Evolutionary conservation across 805 yeast species (phyloP).

Genomic region (Kazachstania taianensis): DNA sequence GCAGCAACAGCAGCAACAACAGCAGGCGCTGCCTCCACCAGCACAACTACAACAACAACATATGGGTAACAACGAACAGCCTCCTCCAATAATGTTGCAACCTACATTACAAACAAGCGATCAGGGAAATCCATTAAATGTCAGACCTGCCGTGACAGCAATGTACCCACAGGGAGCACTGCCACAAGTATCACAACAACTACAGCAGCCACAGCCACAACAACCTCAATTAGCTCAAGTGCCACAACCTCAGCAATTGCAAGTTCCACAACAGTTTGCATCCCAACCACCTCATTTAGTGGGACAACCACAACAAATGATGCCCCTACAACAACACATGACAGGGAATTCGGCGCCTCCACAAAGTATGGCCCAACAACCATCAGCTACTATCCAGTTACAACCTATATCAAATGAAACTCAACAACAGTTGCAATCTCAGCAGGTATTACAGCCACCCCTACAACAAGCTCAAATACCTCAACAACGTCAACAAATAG

Average conservation of each 20-base stretch:
- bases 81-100: conserved; percentile 24
- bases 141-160: conserved; percentile 16
- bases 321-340: conserved; percentile 2
- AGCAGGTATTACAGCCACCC: conserved; percentile 5
- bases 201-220: conserved; percentile 27
- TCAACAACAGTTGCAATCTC: conserved; percentile 2
- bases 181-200: conserved; percentile 21
- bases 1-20: conserved; percentile 5
- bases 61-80: conserved; percentile 3
- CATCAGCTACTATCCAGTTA: too few relatives aligned
- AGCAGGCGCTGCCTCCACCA: conserved; percentile 5
- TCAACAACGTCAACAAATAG: neutral
- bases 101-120: conserved; percentile 26
- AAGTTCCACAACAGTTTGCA: conserved; percentile 19
- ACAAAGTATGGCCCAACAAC: neutral
- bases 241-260: conserved; percentile 20
- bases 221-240: conserved; percentile 13
- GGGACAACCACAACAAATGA: conserved; percentile 6
- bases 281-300: conserved; percentile 9
- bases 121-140: conserved; percentile 24
- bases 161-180: conserved; percentile 13
- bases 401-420: too few relatives aligned
- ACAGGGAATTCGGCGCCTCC: too few relatives aligned
- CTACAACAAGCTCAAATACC: conserved; percentile 2
- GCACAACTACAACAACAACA: conserved; percentile 2